These are phyloP conservation scores for Eugenia klotzschiana DNA, from an alignment of 441 rosid genomes.

Conservation along the genomic window DNA sequence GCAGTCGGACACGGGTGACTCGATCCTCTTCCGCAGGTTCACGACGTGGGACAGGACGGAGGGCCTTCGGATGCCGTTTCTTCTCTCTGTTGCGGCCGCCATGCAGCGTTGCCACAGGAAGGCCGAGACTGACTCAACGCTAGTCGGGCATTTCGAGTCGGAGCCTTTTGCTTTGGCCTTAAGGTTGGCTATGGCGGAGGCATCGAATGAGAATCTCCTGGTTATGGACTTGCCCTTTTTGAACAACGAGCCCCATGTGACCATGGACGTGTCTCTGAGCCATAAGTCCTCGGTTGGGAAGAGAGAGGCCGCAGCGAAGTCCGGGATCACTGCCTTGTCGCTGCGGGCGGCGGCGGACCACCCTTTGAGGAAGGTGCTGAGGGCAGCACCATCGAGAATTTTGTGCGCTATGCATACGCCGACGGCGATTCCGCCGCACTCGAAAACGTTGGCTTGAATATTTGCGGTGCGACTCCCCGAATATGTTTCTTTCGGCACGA, in stretches of 20 bases:
- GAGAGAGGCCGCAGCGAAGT: constrained; percentile 12
- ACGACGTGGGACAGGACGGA: neutral
- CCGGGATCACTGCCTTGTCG: constrained; percentile 7
- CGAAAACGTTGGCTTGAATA: constrained; percentile 29
- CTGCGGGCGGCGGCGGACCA: constrained; percentile 26
- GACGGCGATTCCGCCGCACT: constrained; percentile 33
- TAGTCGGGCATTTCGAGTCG: constrained; percentile 6
- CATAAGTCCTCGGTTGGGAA: constrained; percentile 24
- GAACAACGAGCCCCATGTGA: constrained; percentile 10
- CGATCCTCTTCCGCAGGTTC: constrained; percentile 11
- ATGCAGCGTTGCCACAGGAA: constrained; percentile 11
- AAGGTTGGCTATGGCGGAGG: constrained; percentile 14
- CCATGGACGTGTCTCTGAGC: constrained; percentile 19
- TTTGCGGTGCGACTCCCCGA: constrained; percentile 15
- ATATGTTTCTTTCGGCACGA: neutral
- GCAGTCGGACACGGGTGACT: neutral
- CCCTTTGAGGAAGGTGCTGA: constrained; percentile 22
- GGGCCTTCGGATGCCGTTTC: neutral
- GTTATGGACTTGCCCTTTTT: constrained; percentile 18
- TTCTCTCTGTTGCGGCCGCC: neutral
- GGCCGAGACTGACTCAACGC: constrained; percentile 25
- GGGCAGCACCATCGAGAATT: constrained; percentile 35
- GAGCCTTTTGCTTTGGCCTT: constrained; percentile 11
- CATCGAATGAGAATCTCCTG: constrained; percentile 27
- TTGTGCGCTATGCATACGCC: constrained; percentile 38